phyloP scores from a whole-genome alignment of 768 basidiomycete genomes.

The Kwoniella bestiolae region DNA sequence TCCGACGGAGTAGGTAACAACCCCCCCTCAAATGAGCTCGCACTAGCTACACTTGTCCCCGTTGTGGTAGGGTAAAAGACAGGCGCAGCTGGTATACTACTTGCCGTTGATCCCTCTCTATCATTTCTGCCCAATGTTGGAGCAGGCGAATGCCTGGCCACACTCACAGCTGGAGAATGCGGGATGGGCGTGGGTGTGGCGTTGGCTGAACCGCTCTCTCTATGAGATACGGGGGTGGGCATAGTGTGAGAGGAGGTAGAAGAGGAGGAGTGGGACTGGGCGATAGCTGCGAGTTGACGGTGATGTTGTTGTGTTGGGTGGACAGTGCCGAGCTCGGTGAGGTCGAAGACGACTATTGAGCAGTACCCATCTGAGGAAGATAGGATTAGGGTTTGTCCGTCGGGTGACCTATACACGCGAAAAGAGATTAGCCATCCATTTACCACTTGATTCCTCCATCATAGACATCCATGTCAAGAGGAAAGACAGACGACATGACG shows the following conservation, averaged over 20 bases:
- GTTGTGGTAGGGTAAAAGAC: neutral
- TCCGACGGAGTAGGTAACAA: conserved; percentile 43
- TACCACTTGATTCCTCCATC: too few species aligned
- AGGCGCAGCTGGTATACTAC: conserved; percentile 22
- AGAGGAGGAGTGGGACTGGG: conserved; percentile 73
- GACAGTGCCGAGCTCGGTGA: conserved; percentile 75
- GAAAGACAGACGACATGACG: too few species aligned
- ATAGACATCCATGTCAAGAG: too few species aligned
- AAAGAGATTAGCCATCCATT: too few species aligned
- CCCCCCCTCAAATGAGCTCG: conserved; percentile 34
- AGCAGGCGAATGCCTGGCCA: conserved; percentile 40
- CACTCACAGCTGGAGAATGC: conserved; percentile 41
- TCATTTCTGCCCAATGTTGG: conserved; percentile 40
- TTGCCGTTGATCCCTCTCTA: conserved; percentile 49
- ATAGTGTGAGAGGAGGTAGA: conserved; percentile 4
- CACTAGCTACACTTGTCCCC: conserved; percentile 26
- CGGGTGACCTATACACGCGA: conserved; percentile 84
- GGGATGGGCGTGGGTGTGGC: conserved; percentile 41
- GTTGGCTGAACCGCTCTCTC: conserved; percentile 22
- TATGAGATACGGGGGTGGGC: conserved; percentile 15
- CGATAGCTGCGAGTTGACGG: conserved; percentile 87
- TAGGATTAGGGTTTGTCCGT: conserved; percentile 88
- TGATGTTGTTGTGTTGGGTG: conserved; percentile 90
- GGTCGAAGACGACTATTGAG: conserved; percentile 84
- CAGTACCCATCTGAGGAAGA: conserved; percentile 97